Evolutionary conservation across 2,329 filamentous ascomycete genomes (phyloP).

Genomic region (Sporothrix variecibatus): DNA sequence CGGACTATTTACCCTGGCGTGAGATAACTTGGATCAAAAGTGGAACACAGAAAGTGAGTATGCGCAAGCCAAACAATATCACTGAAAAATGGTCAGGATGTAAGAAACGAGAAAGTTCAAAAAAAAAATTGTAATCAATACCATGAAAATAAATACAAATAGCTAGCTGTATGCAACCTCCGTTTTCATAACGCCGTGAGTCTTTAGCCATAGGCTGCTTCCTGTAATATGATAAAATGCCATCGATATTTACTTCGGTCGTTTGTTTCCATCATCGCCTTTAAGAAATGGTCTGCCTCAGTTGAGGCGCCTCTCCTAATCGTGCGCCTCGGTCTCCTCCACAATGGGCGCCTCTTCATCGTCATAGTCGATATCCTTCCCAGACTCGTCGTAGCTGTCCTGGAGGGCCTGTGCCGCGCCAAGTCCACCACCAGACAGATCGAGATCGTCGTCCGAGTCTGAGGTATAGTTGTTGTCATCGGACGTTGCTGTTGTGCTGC

Average conservation of each 20-base stretch:
- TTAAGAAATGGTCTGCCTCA: no score
- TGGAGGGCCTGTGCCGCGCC: background rate
- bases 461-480: constrained; percentile 25
- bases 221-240: background rate
- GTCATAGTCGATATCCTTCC: background rate
- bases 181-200: background rate
- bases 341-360: background rate
- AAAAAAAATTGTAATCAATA: background rate
- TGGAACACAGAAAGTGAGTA: background rate
- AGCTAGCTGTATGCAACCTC: background rate
- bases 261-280: background rate
- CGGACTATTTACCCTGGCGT: constrained; percentile 14
- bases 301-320: background rate
- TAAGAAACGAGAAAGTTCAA: background rate
- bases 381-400: constrained; percentile 9
- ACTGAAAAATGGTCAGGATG: background rate
- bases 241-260: background rate
- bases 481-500: constrained; percentile 29
- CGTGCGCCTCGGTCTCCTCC: background rate
- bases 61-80: background rate
- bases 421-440: constrained; percentile 13
- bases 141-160: background rate
- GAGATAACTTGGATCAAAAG: background rate
- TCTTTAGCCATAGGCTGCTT: background rate
- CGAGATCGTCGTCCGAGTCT: constrained; percentile 16